Conservation (phyloP, 495 filamentous ascomycete genomes). For the Lophiostoma macrostomum region DNA sequence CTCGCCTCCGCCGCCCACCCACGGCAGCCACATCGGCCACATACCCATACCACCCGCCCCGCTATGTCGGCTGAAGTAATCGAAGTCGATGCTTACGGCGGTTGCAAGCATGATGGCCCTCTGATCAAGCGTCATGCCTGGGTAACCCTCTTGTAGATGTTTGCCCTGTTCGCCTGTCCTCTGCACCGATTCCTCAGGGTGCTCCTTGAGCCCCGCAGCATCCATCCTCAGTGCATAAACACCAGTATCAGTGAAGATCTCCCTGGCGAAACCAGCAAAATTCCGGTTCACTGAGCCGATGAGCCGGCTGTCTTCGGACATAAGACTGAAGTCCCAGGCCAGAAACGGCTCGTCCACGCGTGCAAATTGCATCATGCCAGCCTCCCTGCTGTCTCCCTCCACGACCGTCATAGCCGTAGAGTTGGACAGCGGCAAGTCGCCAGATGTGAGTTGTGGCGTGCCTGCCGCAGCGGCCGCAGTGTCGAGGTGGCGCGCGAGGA, state of each 20-base stretch:
- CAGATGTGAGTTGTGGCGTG: conserved; percentile 42
- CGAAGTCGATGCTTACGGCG: conserved; percentile 68
- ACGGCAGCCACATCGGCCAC: conserved; percentile 59
- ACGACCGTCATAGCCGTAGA: conserved; percentile 49
- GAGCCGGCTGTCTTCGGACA: conserved; percentile 26
- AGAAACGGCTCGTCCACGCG: conserved; percentile 49
- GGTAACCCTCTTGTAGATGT: conserved; percentile 1
- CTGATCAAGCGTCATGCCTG: conserved; percentile 67
- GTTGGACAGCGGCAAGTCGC: conserved; percentile 48
- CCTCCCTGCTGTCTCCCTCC: conserved; percentile 39
- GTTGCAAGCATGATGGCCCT: conserved; percentile 70
- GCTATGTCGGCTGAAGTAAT: conserved; percentile 67
- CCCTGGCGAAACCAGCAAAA: conserved; percentile 65
- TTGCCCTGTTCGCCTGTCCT: conserved; percentile 16
- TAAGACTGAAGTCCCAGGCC: conserved; percentile 45
- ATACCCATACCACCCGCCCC: conserved; percentile 51
- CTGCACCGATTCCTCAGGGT: conserved; percentile 45
- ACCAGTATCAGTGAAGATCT: conserved; percentile 70
- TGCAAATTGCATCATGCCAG: conserved; percentile 60
- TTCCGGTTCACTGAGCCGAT: conserved; percentile 67
- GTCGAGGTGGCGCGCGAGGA: conserved; percentile 43
- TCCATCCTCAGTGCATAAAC: conserved; percentile 71
- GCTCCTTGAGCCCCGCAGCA: conserved; percentile 49
- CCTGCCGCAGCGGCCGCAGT: conserved; percentile 36
- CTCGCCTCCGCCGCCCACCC: conserved; percentile 48